These are phyloP conservation scores for Cyberlindnera mrakii DNA, from an alignment of 805 yeast species.

Conservation along the genomic window DNA sequence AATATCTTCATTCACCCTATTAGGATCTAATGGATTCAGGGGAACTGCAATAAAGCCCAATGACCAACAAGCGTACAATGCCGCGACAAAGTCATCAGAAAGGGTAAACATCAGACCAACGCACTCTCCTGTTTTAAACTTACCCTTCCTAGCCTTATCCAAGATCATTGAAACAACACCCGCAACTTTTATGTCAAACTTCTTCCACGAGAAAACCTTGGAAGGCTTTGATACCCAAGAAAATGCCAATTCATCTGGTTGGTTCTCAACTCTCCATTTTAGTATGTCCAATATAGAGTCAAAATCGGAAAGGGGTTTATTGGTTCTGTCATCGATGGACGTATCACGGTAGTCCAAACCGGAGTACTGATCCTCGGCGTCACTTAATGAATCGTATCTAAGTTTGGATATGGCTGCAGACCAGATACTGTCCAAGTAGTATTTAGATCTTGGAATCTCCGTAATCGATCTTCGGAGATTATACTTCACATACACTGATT, in stretches of 20 bases:
- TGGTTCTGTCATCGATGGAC: constrained; percentile 74
- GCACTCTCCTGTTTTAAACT: constrained; percentile 59
- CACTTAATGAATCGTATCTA: constrained; percentile 53
- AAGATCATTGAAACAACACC: constrained; percentile 68
- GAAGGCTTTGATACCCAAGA: constrained; percentile 35
- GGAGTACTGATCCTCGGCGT: constrained; percentile 67
- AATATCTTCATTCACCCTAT: constrained; percentile 66
- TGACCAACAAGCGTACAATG: constrained; percentile 79
- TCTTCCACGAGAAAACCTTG: constrained; percentile 68
- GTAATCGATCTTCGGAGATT: constrained; percentile 58
- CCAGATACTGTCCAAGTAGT: constrained; percentile 79
- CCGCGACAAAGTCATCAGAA: constrained; percentile 78
- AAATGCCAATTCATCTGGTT: constrained; percentile 78
- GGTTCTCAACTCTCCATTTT: constrained; percentile 68
- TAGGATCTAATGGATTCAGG: constrained; percentile 61
- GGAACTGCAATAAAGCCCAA: constrained; percentile 80
- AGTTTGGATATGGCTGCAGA: constrained; percentile 50
- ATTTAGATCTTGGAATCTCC: constrained; percentile 68
- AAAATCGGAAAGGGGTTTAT: constrained; percentile 69
- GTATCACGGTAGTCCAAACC: constrained; percentile 72
- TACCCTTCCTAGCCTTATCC: constrained; percentile 64
- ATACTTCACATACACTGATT: constrained; percentile 79
- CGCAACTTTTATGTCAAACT: constrained; percentile 69
- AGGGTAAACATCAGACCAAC: constrained; percentile 81
- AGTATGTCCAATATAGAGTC: constrained; percentile 64